A percentile compares a stretch with the other conserved stretches of the same genome.
Evolutionary conservation across 2,329 filamentous ascomycete genomes (phyloP).

Genomic region (Penicillium aurantiogriseum): DNA sequence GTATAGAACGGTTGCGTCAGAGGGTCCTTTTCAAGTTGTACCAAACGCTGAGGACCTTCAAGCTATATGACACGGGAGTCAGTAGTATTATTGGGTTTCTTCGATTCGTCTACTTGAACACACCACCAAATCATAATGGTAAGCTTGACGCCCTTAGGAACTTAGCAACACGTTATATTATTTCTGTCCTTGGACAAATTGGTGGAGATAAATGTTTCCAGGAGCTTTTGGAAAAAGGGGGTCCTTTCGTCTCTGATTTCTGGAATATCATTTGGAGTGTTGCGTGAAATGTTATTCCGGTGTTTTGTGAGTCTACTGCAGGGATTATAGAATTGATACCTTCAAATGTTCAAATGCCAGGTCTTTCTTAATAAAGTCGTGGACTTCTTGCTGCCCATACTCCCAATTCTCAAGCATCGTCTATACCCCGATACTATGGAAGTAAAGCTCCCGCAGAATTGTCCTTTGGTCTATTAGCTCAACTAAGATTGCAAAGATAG

Average conservation of each 20-base stretch:
- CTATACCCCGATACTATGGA: no score
- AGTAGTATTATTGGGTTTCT: slow-evolving; percentile 34
- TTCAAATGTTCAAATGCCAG: no score
- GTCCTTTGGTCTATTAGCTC: no score
- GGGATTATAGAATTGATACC: no score
- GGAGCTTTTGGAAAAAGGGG: slow-evolving; percentile 18
- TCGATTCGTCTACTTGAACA: slow-evolving; percentile 39
- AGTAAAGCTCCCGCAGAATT: no score
- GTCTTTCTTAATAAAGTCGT: no score
- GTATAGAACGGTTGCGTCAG: slow-evolving; percentile 33
- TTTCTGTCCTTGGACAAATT: slow-evolving; percentile 20
- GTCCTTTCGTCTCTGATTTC: slow-evolving; percentile 20
- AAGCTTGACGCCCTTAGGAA: slow-evolving; percentile 14
- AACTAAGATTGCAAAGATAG: no score
- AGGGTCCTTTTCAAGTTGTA: slow-evolving; percentile 36
- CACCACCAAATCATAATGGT: slow-evolving; percentile 17
- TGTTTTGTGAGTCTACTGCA: no score
- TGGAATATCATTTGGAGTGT: slow-evolving; percentile 4
- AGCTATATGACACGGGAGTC: slow-evolving; percentile 21
- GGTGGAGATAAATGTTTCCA: slow-evolving; percentile 13
- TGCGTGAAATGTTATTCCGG: no score
- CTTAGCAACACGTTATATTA: slow-evolving; percentile 23
- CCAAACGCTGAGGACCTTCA: neutral
- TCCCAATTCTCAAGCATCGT: no score
- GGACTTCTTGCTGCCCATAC: no score